These are phyloP conservation scores for Laguncularia racemosa DNA, from an alignment of 345 rosid species.

Conservation along the genomic window DNA sequence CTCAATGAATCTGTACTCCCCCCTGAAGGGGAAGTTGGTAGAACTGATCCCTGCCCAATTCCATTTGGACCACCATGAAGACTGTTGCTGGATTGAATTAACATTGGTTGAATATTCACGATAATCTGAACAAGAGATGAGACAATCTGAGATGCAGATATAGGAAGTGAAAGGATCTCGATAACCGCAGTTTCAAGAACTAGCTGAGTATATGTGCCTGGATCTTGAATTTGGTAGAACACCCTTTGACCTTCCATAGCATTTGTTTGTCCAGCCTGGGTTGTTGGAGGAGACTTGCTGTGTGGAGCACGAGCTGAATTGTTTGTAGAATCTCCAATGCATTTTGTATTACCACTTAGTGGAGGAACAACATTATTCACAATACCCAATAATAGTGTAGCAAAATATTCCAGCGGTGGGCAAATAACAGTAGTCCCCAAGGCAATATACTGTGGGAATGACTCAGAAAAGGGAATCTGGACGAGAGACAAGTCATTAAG, in stretches of 20 bases:
- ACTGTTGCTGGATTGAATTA: conserved; percentile 87
- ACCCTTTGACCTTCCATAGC: conserved; percentile 76
- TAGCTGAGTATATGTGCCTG: conserved; percentile 90
- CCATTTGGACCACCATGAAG: conserved; percentile 66
- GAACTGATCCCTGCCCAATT: conserved; percentile 64
- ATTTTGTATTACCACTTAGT: conserved; percentile 60
- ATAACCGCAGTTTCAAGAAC: conserved; percentile 94
- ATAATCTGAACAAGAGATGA: conserved; percentile 85
- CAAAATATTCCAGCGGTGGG: conserved; percentile 92
- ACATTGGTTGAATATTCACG: conserved; percentile 85
- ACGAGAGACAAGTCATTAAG: conserved; percentile 13
- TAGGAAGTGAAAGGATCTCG: conserved; percentile 93
- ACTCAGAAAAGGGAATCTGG: conserved; percentile 94
- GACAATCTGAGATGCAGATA: conserved; percentile 73
- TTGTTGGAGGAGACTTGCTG: conserved; percentile 54
- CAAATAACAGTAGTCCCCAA: conserved; percentile 56
- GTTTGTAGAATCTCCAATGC: conserved; percentile 53
- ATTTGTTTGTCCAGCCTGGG: conserved; percentile 67
- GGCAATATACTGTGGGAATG: conserved; percentile 77
- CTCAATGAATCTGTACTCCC: conserved; percentile 93
- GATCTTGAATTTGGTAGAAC: conserved; percentile 97
- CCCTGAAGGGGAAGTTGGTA: conserved; percentile 93
- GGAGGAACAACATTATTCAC: conserved; percentile 95
- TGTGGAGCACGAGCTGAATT: conserved; percentile 52
- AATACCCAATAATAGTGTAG: conserved; percentile 71